Conservation (phyloP, 768 basidiomycete genomes). For the Collybia mongolica region DNA sequence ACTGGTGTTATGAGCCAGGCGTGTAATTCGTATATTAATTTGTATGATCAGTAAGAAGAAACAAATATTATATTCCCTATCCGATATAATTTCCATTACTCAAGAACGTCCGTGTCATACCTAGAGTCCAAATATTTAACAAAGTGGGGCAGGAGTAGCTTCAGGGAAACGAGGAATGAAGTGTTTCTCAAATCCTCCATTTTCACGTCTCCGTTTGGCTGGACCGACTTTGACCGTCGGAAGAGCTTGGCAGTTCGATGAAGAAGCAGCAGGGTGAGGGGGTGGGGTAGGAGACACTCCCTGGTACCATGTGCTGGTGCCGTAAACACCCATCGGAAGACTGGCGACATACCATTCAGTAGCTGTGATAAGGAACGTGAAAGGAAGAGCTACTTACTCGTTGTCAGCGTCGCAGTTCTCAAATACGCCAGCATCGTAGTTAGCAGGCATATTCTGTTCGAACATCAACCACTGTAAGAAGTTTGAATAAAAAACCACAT, state of each 20-base stretch:
- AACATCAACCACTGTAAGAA: constrained; percentile 7
- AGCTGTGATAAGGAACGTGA: background rate
- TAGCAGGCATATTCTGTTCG: constrained; percentile 69
- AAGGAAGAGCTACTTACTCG: constrained; percentile 28
- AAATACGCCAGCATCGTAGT: constrained; percentile 58
- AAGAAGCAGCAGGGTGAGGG: constrained; percentile 56
- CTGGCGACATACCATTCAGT: constrained; percentile 17
- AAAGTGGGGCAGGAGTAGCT: background rate
- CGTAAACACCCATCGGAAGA: constrained; percentile 70
- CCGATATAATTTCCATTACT: too few relatives aligned
- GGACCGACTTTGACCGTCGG: constrained; percentile 32
- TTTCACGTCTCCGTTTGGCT: constrained; percentile 17
- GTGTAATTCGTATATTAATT: too few relatives aligned
- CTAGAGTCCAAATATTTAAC: too few relatives aligned
- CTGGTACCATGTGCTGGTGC: constrained; percentile 70
- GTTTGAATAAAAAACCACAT: constrained; percentile 8
- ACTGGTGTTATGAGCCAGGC: too few relatives aligned
- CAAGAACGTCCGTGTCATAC: too few relatives aligned
- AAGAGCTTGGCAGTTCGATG: constrained; percentile 59
- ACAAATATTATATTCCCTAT: too few relatives aligned
- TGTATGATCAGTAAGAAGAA: too few relatives aligned
- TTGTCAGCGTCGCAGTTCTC: constrained; percentile 67
- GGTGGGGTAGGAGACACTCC: constrained; percentile 56
- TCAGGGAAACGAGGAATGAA: background rate
- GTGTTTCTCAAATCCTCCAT: constrained; percentile 7